Evolutionary conservation across 768 basidiomycete species (phyloP).

Genomic region (Leccinum incarnatum): DNA sequence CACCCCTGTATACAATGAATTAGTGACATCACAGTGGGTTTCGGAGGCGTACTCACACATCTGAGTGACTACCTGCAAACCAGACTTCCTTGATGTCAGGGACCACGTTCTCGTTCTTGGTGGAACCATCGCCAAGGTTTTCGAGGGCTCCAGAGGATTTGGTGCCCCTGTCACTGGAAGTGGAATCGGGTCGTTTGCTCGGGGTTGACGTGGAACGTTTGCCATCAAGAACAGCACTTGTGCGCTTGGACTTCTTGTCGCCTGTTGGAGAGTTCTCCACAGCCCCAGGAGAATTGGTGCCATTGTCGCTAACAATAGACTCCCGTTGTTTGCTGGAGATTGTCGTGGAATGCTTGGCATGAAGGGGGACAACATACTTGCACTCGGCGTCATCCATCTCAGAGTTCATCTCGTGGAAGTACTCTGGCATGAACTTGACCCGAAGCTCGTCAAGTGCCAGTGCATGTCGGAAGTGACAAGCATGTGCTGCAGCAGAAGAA

Average conservation of each 20-base stretch:
- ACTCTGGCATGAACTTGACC: slow-evolving; percentile 54
- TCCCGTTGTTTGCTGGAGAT: neutral
- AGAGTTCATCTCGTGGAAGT: slow-evolving; percentile 31
- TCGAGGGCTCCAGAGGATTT: neutral
- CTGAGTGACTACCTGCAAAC: slow-evolving; percentile 52
- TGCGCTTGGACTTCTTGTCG: neutral
- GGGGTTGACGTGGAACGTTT: neutral
- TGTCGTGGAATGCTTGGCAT: neutral
- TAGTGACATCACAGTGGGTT: neutral
- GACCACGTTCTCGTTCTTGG: neutral
- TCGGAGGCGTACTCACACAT: slow-evolving; percentile 23
- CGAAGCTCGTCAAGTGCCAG: slow-evolving; percentile 63
- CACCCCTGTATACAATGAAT: slow-evolving; percentile 16
- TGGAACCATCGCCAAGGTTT: neutral
- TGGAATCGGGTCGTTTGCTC: neutral
- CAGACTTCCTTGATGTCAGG: slow-evolving; percentile 60
- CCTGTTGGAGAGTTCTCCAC: neutral
- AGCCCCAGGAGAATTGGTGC: neutral
- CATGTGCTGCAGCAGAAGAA: slow-evolving; percentile 52
- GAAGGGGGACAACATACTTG: slow-evolving; percentile 5
- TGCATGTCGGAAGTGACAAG: slow-evolving; percentile 61
- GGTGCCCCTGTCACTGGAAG: slow-evolving; percentile 27
- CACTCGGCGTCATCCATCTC: slow-evolving; percentile 12
- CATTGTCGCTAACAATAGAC: neutral
- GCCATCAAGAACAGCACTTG: neutral